Evolutionary conservation across 108 stramenopile species (phyloP), one percentile per base, ranked within the genome.

Genomic region (Discostella pseudostelligera): DNA sequence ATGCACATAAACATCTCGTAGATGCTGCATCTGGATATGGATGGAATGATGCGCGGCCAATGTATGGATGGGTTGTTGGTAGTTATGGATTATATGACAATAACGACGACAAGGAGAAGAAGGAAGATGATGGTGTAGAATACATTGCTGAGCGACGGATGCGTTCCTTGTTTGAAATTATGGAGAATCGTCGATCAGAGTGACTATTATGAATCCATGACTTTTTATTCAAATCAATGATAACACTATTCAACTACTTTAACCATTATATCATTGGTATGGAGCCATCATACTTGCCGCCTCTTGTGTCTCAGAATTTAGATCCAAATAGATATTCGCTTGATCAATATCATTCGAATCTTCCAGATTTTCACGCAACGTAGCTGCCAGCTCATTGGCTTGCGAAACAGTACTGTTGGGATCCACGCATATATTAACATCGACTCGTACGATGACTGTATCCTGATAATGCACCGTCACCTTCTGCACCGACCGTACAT

Each of bases 1-100:
- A 91, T 44, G 80, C 71, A 49, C 37, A 47, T 0, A 47, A 59
- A 8, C 90, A 91, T 59, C 62, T 88, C 20, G 89, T 90, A 8
- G 62, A 74, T 40, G 29, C 71, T 4, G 59, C 70, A 8, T 78
- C 73, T 50, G 85, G 74, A 4, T 88, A 85, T 67, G 84, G 85
- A 44, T 88, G 90, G 90, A 82, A 83, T 39, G 83, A 86, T 48
- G 63, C 75, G 28, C 56, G 70, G 19, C 39, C 70, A 20, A 67
- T 86, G 5, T 87, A 81, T 56, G 87, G 90, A 0, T 91, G 90
- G 90, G 64, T 82, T 22, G 82, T 91, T 8, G 74, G 56, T 3
- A 69, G 74, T 8, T 65, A 42, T 45, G 74, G 73, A 7, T 12
- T 21, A 12, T 14, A 65, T 51, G 13, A 32, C 0, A 57, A 43